Base-by-base conservation (phyloP, 495 filamentous ascomycete genomes). In the Tetracladium marchalianum region DNA sequence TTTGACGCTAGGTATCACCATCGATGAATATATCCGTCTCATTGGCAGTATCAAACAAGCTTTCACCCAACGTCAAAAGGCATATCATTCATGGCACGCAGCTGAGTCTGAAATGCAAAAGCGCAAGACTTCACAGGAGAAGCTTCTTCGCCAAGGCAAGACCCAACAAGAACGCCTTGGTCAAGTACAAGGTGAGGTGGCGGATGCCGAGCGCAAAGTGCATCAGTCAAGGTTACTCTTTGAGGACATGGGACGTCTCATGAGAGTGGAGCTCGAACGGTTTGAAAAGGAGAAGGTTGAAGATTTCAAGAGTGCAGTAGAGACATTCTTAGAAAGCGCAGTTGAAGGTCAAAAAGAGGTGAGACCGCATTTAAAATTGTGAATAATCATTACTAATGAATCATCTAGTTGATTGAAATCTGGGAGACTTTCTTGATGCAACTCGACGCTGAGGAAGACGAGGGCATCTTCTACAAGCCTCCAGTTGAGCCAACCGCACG, bases 281-380 rank as follows among this genome's bases (percentile, higher is more conserved):
- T 98, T 98, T 56, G 92, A 97, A 69, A 78, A 78, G 55, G 92
- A 98, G 68, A 98, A 98, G 70, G 92, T 98, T 7, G 92, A 98
- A 62, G 92, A 98, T 62, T 98, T 98, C 66, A 98, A 97, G 70
- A 90, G 84, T 49, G 93, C 87, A 0, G 90, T 98, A 1, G 92
- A 98, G 69, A 98, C 92, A 0, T 98, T 90, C 63, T 68, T 98
- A 53, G 92, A 98, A 67, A 85, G 90, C 48, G 86, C 90, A 13
- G 88, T 98, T 3, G 92, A 98, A 68, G 93, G 87, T 43, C 92
- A 98, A 70, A 98, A 98, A 67, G 92, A 98, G 83, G 92, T 90
- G 62, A 59, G 77, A 65, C 18, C 35, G 22, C 16, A 37, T 18
- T 27, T 32, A 37, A 32, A 32, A 13, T 39, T 35, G 7, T 42